A percentile compares a stretch with the other conserved stretches of the same genome.
Conservation (phyloP, 352 stramenopile genomes). For the Stephanocyclus meneghinianus region DNA sequence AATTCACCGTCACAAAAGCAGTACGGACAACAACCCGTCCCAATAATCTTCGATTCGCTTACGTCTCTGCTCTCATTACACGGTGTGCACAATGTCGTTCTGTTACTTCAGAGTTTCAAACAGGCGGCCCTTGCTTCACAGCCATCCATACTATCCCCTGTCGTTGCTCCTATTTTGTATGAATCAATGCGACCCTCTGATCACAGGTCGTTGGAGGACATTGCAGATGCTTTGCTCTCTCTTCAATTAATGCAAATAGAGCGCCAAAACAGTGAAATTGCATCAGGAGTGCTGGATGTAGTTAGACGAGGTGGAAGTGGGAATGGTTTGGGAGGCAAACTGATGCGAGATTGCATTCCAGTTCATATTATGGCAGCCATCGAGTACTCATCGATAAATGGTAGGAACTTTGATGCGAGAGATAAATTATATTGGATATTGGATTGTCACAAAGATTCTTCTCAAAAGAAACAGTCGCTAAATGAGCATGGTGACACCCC, state of each 20-base stretch:
- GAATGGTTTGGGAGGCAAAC: conserved; percentile 27
- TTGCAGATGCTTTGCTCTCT: conserved; percentile 54
- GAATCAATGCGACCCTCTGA: conserved; percentile 53
- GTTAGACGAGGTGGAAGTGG: conserved; percentile 29
- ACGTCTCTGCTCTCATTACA: conserved; percentile 41
- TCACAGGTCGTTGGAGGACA: conserved; percentile 62
- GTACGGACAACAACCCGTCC: conserved; percentile 20
- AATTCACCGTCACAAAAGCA: conserved; percentile 2
- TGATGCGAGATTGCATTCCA: conserved; percentile 44
- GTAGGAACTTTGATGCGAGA: conserved; percentile 4
- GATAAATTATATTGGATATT: conserved; percentile 32
- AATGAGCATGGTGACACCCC: not conserved
- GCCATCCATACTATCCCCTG: conserved; percentile 31
- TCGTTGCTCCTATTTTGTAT: conserved; percentile 48
- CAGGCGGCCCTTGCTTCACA: not conserved
- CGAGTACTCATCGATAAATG: not conserved
- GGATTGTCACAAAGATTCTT: conserved; percentile 33
- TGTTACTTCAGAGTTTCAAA: conserved; percentile 43
- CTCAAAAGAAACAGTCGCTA: not conserved
- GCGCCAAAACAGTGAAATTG: conserved; percentile 32
- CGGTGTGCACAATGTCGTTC: conserved; percentile 37
- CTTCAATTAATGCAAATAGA: conserved; percentile 37
- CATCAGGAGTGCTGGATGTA: conserved; percentile 28
- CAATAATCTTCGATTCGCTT: conserved; percentile 51
- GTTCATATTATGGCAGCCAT: conserved; percentile 19